These are phyloP conservation scores for Talaromyces sp. DNA, from an alignment of 2,329 filamentous ascomycete species.

Conservation along the genomic window DNA sequence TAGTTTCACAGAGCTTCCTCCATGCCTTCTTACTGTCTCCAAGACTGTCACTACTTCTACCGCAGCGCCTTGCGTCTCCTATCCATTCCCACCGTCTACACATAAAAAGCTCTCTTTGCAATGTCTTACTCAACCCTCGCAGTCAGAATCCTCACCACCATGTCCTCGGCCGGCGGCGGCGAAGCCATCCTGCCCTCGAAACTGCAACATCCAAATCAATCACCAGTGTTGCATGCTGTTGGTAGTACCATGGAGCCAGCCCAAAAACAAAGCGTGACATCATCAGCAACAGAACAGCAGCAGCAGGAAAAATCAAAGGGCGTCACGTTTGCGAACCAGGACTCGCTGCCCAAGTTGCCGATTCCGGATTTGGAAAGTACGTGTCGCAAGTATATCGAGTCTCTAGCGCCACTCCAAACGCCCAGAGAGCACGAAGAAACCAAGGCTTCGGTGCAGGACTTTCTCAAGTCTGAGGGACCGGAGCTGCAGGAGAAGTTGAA, in stretches of 20 bases:
- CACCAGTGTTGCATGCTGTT: slow-evolving; percentile 12
- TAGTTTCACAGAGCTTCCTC: slow-evolving; percentile 11
- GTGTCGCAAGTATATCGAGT: slow-evolving; percentile 71
- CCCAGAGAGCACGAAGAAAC: slow-evolving; percentile 78
- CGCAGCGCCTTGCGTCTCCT: slow-evolving; percentile 81
- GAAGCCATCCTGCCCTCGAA: slow-evolving; percentile 50
- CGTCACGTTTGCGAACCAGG: slow-evolving; percentile 84
- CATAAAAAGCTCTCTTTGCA: slow-evolving; percentile 37
- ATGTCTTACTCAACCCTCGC: slow-evolving; percentile 57
- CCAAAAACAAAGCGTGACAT: background rate
- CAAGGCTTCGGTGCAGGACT: slow-evolving; percentile 71
- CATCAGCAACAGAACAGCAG: slow-evolving; percentile 18
- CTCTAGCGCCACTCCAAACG: slow-evolving; percentile 74
- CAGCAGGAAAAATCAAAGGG: slow-evolving; percentile 47
- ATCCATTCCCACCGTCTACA: slow-evolving; percentile 73
- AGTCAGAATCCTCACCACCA: slow-evolving; percentile 62
- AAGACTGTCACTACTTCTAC: slow-evolving; percentile 92
- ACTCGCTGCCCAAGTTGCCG: slow-evolving; percentile 82
- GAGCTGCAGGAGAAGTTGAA: slow-evolving; percentile 83
- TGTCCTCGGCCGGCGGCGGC: slow-evolving; percentile 67
- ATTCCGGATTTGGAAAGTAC: slow-evolving; percentile 81
- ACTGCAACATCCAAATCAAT: slow-evolving; percentile 13
- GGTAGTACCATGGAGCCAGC: background rate
- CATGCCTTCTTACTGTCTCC: slow-evolving; percentile 75
- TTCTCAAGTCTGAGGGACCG: slow-evolving; percentile 73